Percentiles rank a stretch among this genome's conserved stretches.
Evolutionary conservation across 495 filamentous ascomycete species (phyloP).

Genomic region (Astrothelium macrocarpum): DNA sequence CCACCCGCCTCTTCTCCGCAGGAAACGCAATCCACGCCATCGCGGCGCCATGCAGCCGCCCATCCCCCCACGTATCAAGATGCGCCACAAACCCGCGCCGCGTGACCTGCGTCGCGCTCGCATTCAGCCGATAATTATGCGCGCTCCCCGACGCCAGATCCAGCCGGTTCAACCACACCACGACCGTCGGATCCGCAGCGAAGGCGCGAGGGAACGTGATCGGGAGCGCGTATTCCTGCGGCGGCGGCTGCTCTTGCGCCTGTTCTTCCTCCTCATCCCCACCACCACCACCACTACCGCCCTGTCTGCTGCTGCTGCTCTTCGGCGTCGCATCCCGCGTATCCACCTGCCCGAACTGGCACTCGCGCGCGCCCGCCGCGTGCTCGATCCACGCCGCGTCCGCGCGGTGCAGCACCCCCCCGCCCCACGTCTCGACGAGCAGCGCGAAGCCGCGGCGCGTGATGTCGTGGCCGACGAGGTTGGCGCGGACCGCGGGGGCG

Average conservation of each 20-base stretch:
- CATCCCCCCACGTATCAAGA: conserved; percentile 17
- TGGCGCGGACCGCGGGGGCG: conserved; percentile 8
- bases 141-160: conserved; percentile 10
- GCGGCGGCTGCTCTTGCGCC: neutral
- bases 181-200: conserved; percentile 6
- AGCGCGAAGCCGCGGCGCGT: conserved; percentile 8
- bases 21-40: conserved; percentile 24
- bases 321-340: neutral
- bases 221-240: conserved; percentile 2
- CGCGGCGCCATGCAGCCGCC: conserved; percentile 15
- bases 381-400: conserved; percentile 16
- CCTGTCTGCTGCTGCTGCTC: neutral
- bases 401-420: conserved; percentile 7
- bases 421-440: conserved; percentile 16
- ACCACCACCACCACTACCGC: neutral
- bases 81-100: conserved; percentile 12
- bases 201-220: conserved; percentile 15
- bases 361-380: conserved; percentile 13
- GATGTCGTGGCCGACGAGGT: conserved; percentile 16
- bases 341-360: conserved; percentile 12
- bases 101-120: conserved; percentile 8
- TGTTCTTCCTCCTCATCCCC: neutral
- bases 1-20: conserved; percentile 14
- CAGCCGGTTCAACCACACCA: conserved; percentile 20
- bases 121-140: conserved; percentile 13